Evolutionary conservation across 805 yeast species (phyloP), one percentile per base, ranked within the genome.

Genomic region (Brettanomyces nanus): DNA sequence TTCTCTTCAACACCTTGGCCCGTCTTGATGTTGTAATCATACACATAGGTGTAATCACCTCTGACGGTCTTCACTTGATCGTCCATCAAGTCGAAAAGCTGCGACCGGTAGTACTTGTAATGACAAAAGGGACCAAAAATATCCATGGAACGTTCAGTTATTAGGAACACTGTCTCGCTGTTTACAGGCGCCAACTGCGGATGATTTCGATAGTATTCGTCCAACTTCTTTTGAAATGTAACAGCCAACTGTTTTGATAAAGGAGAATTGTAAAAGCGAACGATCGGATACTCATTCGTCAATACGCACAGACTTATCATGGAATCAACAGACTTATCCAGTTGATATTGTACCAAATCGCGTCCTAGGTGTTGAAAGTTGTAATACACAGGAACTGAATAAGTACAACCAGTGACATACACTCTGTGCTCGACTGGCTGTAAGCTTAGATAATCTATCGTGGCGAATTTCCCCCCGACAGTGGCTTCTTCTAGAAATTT

Each of bases 41-140:
- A 57, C 5, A 45, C 47, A 33, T 42, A 53, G 4, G 45, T 45
- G 17, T 53, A 51, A 1, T 56, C 54, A 19, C 56, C 44, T 31
- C 43, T 37, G 19, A 48, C 48, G 15, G 45, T 45, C 31, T 49
- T 48, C 33, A 57, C 47, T 11, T 46, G 41, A 14, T 48, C 47
- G 25, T 49, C 54, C 47, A 58, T 46, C 20, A 81, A 60, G 57
- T 90, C 98, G 63, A 81, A 80, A 15, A 89, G 82, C 84, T 89
- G 79, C 4, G 97, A 89, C 60, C 90, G 95, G 59, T 89, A 92
- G 19, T 81, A 75, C 59, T 89, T 85, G 55, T 86, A 95, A 58
- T 92, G 97, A 38, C 89, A 60, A 33, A 92, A 56, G 0, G 97
- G 95, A 5, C 92, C 83, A 49, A 75, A 74, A 35, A 82, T 64